phyloP scores from a whole-genome alignment of 352 stramenopile genomes.

The Phytopythium chamaehyphon region DNA sequence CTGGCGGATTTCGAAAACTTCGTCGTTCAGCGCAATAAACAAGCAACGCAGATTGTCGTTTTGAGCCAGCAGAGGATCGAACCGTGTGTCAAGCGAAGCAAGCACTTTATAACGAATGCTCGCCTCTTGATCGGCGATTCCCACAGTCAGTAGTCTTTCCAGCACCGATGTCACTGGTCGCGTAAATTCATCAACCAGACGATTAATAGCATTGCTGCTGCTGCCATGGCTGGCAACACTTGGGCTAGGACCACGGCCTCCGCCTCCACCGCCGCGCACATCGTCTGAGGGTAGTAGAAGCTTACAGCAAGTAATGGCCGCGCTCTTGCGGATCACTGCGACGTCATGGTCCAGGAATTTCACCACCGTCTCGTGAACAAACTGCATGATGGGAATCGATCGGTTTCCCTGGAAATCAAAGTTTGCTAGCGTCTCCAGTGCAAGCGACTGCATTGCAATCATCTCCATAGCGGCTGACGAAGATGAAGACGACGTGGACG shows the following conservation, averaged over 20 bases:
- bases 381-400: slow-evolving; percentile 84
- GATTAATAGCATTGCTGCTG: slow-evolving; percentile 31
- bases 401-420: slow-evolving; percentile 87
- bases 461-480: slow-evolving; percentile 21
- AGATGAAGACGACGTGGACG: slow-evolving; percentile 31
- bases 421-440: slow-evolving; percentile 78
- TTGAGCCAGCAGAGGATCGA: slow-evolving; percentile 73
- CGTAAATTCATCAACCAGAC: slow-evolving; percentile 62
- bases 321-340: slow-evolving; percentile 78
- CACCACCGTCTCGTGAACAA: slow-evolving; percentile 84
- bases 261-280: slow-evolving; percentile 23
- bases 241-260: neutral
- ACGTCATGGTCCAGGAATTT: slow-evolving; percentile 87
- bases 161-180: slow-evolving; percentile 70
- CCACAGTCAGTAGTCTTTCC: slow-evolving; percentile 76
- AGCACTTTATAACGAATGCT: slow-evolving; percentile 81
- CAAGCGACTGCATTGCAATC: slow-evolving; percentile 79
- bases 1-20: slow-evolving; percentile 86
- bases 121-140: slow-evolving; percentile 83
- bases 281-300: slow-evolving; percentile 68
- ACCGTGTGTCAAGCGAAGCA: slow-evolving; percentile 73
- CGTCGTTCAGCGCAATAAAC: slow-evolving; percentile 87
- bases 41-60: slow-evolving; percentile 83
- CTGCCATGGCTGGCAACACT: slow-evolving; percentile 5
- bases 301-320: slow-evolving; percentile 87